These are phyloP conservation scores for Didymella pomorum DNA, from an alignment of 2,329 filamentous ascomycete species.

Conservation along the genomic window DNA sequence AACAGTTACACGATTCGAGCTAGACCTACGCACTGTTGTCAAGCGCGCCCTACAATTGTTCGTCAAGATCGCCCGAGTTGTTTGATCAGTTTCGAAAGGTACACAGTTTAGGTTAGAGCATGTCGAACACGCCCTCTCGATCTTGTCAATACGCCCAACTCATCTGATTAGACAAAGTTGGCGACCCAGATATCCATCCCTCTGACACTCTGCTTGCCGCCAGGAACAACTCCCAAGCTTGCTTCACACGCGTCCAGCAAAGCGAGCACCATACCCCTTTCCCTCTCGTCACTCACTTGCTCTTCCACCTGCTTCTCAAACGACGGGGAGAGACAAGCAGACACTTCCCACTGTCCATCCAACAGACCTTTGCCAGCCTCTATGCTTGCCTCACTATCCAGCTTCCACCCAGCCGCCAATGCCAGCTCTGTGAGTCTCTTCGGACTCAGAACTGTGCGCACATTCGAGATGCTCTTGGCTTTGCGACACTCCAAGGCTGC, in stretches of 20 bases:
- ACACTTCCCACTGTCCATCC: constrained; percentile 54
- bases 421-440: constrained; percentile 51
- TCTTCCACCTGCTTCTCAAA: constrained; percentile 29
- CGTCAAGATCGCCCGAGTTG: not conserved
- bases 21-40: not conserved
- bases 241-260: constrained; percentile 33
- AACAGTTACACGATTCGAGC: not conserved
- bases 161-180: constrained; percentile 24
- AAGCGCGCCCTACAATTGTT: not conserved
- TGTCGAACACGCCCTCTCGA: too few relatives aligned
- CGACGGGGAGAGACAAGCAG: constrained; percentile 24
- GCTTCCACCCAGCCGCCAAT: constrained; percentile 48
- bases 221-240: constrained; percentile 25
- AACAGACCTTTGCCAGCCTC: constrained; percentile 51
- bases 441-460: constrained; percentile 58
- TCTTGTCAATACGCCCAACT: too few relatives aligned
- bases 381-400: constrained; percentile 51
- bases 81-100: too few relatives aligned
- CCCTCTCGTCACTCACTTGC: constrained; percentile 25
- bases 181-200: constrained; percentile 35
- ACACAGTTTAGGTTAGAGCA: too few relatives aligned
- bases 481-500: constrained; percentile 56
- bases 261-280: constrained; percentile 24
- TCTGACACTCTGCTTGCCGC: constrained; percentile 24
- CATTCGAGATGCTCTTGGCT: constrained; percentile 54